Evolutionary conservation across 352 stramenopile genomes (phyloP), one percentile per base, ranked within the genome.

Genomic region (Globisporangium polare): DNA sequence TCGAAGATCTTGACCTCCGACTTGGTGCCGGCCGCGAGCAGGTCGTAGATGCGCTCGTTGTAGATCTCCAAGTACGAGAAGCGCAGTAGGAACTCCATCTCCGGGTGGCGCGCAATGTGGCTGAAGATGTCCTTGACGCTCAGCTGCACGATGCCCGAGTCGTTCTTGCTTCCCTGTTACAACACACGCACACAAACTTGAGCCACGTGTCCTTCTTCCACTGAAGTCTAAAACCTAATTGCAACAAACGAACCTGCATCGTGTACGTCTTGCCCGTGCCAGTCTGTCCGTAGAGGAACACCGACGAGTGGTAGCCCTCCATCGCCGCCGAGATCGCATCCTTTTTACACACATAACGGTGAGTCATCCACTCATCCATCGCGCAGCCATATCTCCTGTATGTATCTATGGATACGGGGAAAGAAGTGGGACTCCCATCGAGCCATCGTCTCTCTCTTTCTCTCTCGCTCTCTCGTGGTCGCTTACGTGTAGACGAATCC

Each of bases 21-120:
- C 59, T 79, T 80, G 37, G 72, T 73, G 1, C 80, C 80, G 0
- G 74, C 72, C 3, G 83, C 84, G 9, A 99, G 75, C n/a, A 99
- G 73, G 71, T 99, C 97, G 66, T 97, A 98, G 22, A 99, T 89
- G 39, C 97, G 80, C 60, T 99, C 97, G 67, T 99, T 99, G 83
- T 99, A 99, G 65, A 99, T 97, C 74, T 99, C 96, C 24, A 99
- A 77, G 71, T 98, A 99, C 58, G 90, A 98, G 73, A 99, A 87
- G 3, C 81, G 78, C 49, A 91, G 50, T 45, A 91, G 70, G 47
- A 88, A 90, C 53, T 90, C 80, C 60, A 80, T 76, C 24, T 77
- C 77, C 15, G 68, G 60, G 51, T 82, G 77, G 20, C 67, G 62
- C 33, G 75, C 71, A 54, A 97, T 89, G 61, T 92, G 81, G 27